Conservation (phyloP, 768 basidiomycete genomes). For the Lentinula sp. region DNA sequence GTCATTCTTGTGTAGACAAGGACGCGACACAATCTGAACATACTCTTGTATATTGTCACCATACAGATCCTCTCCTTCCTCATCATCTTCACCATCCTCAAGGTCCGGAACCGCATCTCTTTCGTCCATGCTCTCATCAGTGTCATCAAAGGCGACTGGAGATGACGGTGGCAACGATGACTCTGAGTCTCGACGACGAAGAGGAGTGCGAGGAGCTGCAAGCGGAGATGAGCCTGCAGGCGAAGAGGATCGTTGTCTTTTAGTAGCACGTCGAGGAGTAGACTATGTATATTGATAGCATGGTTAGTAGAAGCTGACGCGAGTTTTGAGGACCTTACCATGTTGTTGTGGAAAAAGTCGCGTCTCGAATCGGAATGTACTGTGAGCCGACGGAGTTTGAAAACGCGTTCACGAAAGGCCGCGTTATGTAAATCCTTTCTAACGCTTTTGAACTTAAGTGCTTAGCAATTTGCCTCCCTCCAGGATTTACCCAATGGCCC, state of each 20-base stretch:
- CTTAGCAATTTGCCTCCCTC: no score
- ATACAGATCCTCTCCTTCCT: constrained; percentile 93
- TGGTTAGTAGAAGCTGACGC: constrained; percentile 2
- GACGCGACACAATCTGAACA: constrained; percentile 18
- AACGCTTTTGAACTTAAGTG: no score
- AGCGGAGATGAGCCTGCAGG: constrained; percentile 44
- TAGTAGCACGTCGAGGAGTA: constrained; percentile 44
- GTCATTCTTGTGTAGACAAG: constrained; percentile 8
- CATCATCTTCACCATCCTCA: constrained; percentile 68
- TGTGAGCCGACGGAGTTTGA: neutral
- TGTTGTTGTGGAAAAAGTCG: constrained; percentile 11
- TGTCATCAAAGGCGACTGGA: constrained; percentile 78
- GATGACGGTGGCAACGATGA: constrained; percentile 86
- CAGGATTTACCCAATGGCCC: no score
- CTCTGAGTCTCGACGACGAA: constrained; percentile 53
- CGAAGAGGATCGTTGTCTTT: constrained; percentile 59
- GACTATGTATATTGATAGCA: constrained; percentile 15
- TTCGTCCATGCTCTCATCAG: constrained; percentile 74
- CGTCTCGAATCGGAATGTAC: neutral
- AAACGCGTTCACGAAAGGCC: neutral
- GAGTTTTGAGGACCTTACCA: constrained; percentile 26
- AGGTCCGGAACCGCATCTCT: constrained; percentile 59
- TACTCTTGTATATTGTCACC: constrained; percentile 73
- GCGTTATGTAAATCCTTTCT: no score
- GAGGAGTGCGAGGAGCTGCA: constrained; percentile 33